phyloP scores from a whole-genome alignment of 768 basidiomycete genomes.

The Kwoniella sp. region DNA sequence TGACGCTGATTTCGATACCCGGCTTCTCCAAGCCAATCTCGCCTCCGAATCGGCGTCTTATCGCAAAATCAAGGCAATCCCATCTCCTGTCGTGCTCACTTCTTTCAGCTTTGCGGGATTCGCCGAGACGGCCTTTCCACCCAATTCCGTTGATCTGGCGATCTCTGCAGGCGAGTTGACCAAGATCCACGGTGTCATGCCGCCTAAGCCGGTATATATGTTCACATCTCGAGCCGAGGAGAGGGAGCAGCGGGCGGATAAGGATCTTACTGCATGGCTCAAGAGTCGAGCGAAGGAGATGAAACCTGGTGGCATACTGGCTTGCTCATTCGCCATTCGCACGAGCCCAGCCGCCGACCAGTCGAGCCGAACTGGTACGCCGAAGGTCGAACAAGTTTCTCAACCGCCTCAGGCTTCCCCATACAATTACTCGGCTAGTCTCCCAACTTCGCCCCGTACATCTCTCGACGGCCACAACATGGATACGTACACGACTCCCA shows the following conservation, averaged over 20 bases:
- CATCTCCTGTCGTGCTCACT: slow-evolving; percentile 18
- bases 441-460: slow-evolving; percentile 17
- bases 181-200: slow-evolving; percentile 18
- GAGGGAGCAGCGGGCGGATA: slow-evolving; percentile 25
- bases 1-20: slow-evolving; percentile 23
- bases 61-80: slow-evolving; percentile 16
- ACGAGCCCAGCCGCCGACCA: neutral
- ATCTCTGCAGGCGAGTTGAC: slow-evolving; percentile 27
- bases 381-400: neutral
- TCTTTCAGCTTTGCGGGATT: slow-evolving; percentile 32
- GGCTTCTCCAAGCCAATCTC: slow-evolving; percentile 24
- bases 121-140: slow-evolving; percentile 23
- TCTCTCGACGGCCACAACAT: slow-evolving; percentile 8
- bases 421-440: slow-evolving; percentile 13
- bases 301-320: slow-evolving; percentile 29
- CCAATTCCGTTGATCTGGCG: slow-evolving; percentile 28
- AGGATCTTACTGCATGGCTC: slow-evolving; percentile 32
- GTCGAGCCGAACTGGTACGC: neutral
- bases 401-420: slow-evolving; percentile 15
- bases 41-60: slow-evolving; percentile 18
- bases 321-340: slow-evolving; percentile 26
- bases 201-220: slow-evolving; percentile 2
- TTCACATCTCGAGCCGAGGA: slow-evolving; percentile 22
- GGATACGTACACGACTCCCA: slow-evolving; percentile 12
- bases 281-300: slow-evolving; percentile 28